Conservation (phyloP, 73 alveolate genomes). For the Paramecium sexaurelia region DNA sequence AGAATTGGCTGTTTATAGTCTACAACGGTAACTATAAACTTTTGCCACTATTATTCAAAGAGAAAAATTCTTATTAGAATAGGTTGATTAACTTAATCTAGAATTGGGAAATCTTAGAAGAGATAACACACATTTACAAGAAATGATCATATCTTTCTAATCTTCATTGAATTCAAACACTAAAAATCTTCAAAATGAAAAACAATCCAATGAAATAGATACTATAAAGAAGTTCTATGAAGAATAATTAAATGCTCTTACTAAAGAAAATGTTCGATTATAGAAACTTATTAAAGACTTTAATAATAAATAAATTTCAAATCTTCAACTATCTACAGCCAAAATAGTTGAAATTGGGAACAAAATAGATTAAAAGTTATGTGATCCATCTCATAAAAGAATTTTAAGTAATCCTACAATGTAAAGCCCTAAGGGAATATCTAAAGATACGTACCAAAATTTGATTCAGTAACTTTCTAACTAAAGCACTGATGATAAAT, state of each 20-base stretch:
- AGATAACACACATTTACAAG: background rate
- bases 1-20: background rate
- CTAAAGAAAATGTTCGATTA: background rate
- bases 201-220: background rate
- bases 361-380: background rate
- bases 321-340: background rate
- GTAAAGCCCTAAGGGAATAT: background rate
- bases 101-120: constrained; percentile 1
- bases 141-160: background rate
- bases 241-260: background rate
- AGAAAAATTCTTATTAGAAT: background rate
- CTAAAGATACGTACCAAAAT: background rate
- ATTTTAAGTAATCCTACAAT: background rate
- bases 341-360: background rate
- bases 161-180: background rate
- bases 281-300: background rate
- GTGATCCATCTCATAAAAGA: background rate
- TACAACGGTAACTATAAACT: background rate
- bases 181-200: background rate
- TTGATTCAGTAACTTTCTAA: background rate
- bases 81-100: background rate
- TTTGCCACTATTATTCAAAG: background rate
- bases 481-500: background rate
- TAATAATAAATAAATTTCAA: background rate
- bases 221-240: background rate